A percentile compares a stretch with the other conserved stretches of the same genome.
phyloP scores from a whole-genome alignment of 805 yeast species.

The Hanseniaspora hatyaiensis region DNA sequence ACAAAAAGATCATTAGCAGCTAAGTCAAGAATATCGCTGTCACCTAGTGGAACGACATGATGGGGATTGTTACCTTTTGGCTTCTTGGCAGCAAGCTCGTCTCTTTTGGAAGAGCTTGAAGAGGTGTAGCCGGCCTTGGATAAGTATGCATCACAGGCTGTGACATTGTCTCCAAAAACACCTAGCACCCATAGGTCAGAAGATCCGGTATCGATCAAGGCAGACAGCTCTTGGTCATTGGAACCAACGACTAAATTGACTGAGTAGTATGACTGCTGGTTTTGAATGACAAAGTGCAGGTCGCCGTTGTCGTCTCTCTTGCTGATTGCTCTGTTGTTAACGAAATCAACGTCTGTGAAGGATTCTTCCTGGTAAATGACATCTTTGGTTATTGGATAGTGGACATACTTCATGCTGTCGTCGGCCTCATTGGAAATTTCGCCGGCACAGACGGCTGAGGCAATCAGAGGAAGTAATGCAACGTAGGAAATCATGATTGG shows the following conservation, averaged over 20 bases:
- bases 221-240: constrained; percentile 36
- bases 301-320: constrained; percentile 9
- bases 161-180: constrained; percentile 24
- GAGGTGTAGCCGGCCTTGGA: constrained; percentile 2
- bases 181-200: constrained; percentile 54
- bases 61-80: neutral
- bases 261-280: constrained; percentile 33
- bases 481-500: neutral
- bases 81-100: neutral
- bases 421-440: constrained; percentile 30
- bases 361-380: constrained; percentile 27
- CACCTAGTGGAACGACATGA: neutral
- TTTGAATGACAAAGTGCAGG: constrained; percentile 24
- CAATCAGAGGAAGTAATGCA: neutral
- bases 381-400: constrained; percentile 7
- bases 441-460: constrained; percentile 30
- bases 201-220: constrained; percentile 55
- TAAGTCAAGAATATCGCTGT: neutral
- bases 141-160: constrained; percentile 16
- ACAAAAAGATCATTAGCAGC: neutral
- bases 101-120: neutral
- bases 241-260: constrained; percentile 41
- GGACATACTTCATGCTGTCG: constrained; percentile 37
- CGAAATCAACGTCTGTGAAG: constrained; percentile 39
- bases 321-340: neutral